Conservation (phyloP, 2,329 filamentous ascomycete genomes). For the Cordyceps sp. region DNA sequence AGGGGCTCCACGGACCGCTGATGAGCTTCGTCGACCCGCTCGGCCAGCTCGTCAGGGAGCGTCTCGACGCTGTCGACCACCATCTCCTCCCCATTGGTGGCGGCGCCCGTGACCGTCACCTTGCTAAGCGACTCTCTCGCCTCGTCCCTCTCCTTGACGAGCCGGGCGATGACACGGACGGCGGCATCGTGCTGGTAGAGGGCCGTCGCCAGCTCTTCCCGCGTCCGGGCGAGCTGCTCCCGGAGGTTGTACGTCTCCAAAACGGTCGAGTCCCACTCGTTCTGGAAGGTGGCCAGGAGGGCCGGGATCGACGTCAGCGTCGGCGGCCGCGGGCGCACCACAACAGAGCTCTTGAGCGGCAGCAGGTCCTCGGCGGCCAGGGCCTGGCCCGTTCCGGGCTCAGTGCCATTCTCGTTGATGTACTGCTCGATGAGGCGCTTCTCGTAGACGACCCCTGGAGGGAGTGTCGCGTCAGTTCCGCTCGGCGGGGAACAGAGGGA, state of each 20-base stretch:
- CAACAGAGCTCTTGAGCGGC: slow-evolving; percentile 66
- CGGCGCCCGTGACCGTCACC: slow-evolving; percentile 50
- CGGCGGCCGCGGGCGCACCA: slow-evolving; percentile 78
- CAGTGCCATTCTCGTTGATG: slow-evolving; percentile 81
- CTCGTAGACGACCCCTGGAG: slow-evolving; percentile 72
- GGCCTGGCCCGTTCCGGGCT: slow-evolving; percentile 78
- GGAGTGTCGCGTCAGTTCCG: neutral
- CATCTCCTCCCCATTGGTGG: slow-evolving; percentile 66
- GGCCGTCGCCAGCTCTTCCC: slow-evolving; percentile 84
- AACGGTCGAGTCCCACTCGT: slow-evolving; percentile 92
- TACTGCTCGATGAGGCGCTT: slow-evolving; percentile 91
- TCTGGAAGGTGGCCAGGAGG: slow-evolving; percentile 85
- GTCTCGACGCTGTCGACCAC: slow-evolving; percentile 64
- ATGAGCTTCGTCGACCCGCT: slow-evolving; percentile 66
- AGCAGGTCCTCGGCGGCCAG: slow-evolving; percentile 73
- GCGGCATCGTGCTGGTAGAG: slow-evolving; percentile 96
- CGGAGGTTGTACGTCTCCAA: slow-evolving; percentile 83
- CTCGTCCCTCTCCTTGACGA: slow-evolving; percentile 86
- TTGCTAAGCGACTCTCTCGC: slow-evolving; percentile 78
- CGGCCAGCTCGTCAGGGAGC: slow-evolving; percentile 54
- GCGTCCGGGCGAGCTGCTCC: slow-evolving; percentile 75
- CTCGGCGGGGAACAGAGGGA: too few species aligned
- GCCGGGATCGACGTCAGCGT: slow-evolving; percentile 93
- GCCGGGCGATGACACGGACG: slow-evolving; percentile 79
- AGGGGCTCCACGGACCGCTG: slow-evolving; percentile 43